A percentile compares a stretch with the other conserved stretches of the same genome.
Evolutionary conservation across 768 basidiomycete species (phyloP).

Genomic region (Hypholoma fasciculare): DNA sequence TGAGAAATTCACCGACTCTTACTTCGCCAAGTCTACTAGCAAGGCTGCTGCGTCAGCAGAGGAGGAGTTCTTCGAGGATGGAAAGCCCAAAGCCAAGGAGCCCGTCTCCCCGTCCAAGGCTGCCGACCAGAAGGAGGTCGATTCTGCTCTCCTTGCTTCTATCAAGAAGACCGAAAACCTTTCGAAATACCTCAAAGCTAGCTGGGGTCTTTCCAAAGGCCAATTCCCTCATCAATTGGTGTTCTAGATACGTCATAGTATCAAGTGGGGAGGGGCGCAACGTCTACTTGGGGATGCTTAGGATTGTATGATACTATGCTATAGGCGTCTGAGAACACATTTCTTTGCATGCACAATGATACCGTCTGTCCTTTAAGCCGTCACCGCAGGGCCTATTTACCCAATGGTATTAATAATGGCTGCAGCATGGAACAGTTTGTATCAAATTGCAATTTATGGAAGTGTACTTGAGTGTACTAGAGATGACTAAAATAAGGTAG

Average conservation of each 20-base stretch:
- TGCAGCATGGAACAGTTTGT: not conserved
- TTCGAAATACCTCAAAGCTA: constrained; percentile 88
- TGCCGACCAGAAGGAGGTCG: constrained; percentile 87
- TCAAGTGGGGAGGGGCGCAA: constrained; percentile 14
- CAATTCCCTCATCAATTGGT: constrained; percentile 94
- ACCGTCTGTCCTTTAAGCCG: not conserved
- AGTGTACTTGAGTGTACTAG: not conserved
- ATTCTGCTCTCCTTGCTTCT: constrained; percentile 75
- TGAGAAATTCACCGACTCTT: constrained; percentile 90
- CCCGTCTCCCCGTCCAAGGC: constrained; percentile 85
- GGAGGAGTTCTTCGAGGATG: constrained; percentile 95
- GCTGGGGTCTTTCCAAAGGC: constrained; percentile 94
- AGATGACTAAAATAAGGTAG: not conserved
- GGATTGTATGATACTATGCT: constrained; percentile 26
- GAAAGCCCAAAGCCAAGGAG: constrained; percentile 89
- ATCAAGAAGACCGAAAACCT: constrained; percentile 92
- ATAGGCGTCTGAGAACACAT: constrained; percentile 35
- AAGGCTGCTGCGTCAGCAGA: constrained; percentile 82
- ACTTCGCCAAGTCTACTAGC: constrained; percentile 81
- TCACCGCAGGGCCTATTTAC: not conserved
- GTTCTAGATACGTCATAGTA: constrained; percentile 50
- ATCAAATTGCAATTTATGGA: not conserved
- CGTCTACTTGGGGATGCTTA: constrained; percentile 14
- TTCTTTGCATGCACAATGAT: constrained; percentile 21
- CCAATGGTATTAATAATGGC: not conserved